Conservation (phyloP, 805 yeast genomes). For the Cyberlindnera suaveolens region DNA sequence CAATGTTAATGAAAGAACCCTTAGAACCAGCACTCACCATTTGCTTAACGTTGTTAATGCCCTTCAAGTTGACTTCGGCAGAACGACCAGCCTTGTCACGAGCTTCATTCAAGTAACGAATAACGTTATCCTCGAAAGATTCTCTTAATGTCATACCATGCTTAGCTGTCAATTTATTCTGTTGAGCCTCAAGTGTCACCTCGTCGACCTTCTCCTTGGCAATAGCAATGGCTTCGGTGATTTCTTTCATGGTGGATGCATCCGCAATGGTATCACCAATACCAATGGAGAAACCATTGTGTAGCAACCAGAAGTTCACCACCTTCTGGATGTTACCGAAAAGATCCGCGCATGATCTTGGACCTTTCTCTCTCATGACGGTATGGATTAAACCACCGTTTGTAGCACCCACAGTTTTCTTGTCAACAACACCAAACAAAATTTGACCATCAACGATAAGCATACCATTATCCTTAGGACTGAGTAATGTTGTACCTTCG, state of each 20-base stretch:
- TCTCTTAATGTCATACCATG: slow-evolving; percentile 99
- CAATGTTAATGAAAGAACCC: slow-evolving; percentile 97
- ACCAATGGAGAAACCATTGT: slow-evolving; percentile 97
- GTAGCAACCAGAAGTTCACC: slow-evolving; percentile 93
- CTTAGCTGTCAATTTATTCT: slow-evolving; percentile 81
- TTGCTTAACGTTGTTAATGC: slow-evolving; percentile 92
- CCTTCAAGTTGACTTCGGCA: slow-evolving; percentile 94
- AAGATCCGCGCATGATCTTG: slow-evolving; percentile 79
- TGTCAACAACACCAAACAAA: slow-evolving; percentile 96
- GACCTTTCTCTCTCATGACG: slow-evolving; percentile 96
- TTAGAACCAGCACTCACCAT: slow-evolving; percentile 99
- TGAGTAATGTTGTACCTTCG: slow-evolving; percentile 73
- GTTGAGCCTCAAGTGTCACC: slow-evolving; percentile 88
- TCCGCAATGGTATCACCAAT: slow-evolving; percentile 99
- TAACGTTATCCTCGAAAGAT: slow-evolving; percentile 95
- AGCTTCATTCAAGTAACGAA: slow-evolving; percentile 92
- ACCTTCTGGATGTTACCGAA: slow-evolving; percentile 93
- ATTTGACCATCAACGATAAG: slow-evolving; percentile 91
- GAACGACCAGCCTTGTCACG: slow-evolving; percentile 99
- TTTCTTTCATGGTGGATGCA: slow-evolving; percentile 88
- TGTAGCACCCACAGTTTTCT: slow-evolving; percentile 97
- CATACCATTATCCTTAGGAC: slow-evolving; percentile 96
- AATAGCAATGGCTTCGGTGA: slow-evolving; percentile 86
- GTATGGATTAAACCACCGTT: slow-evolving; percentile 98
- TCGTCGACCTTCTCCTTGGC: slow-evolving; percentile 95